A percentile compares a stretch with the other conserved stretches of the same genome.
phyloP scores from a whole-genome alignment of 2,329 filamentous ascomycete species.

The Xylaria digitata region DNA sequence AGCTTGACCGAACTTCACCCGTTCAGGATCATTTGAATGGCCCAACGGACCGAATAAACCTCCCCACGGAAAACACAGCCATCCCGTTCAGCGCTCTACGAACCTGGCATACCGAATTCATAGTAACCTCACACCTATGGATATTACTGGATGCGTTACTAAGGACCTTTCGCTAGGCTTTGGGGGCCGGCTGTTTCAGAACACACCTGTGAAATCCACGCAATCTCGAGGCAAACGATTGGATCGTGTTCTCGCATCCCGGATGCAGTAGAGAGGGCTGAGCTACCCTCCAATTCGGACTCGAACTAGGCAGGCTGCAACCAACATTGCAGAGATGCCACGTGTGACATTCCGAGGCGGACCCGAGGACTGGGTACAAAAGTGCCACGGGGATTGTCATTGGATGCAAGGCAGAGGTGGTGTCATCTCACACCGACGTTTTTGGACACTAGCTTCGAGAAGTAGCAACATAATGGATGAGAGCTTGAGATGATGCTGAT shows the following conservation, averaged over 20 bases:
- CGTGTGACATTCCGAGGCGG: constrained; percentile 18
- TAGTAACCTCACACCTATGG: not conserved
- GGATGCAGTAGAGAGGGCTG: not conserved
- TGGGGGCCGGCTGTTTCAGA: constrained; percentile 25
- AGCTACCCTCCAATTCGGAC: constrained; percentile 2
- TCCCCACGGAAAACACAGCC: constrained; percentile 9
- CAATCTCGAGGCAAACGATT: not conserved
- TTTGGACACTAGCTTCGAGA: constrained; percentile 1
- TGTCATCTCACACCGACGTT: constrained; percentile 32
- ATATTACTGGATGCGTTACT: not conserved
- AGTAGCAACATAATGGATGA: not conserved
- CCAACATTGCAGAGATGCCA: constrained; percentile 17
- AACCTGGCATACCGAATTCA: not conserved
- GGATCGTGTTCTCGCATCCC: not conserved
- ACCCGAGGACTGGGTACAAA: constrained; percentile 9
- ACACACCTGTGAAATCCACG: not conserved
- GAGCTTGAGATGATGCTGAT: not conserved
- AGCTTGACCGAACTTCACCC: constrained; percentile 16
- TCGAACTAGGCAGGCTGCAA: constrained; percentile 3
- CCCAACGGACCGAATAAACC: constrained; percentile 17
- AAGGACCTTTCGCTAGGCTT: not conserved
- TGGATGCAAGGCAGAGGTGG: constrained; percentile 2
- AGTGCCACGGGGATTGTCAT: constrained; percentile 13
- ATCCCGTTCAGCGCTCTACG: not conserved
- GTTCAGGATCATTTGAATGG: not conserved